Evolutionary conservation across 2,329 filamentous ascomycete genomes (phyloP).

Genomic region (Exutisphaerella laricina): DNA sequence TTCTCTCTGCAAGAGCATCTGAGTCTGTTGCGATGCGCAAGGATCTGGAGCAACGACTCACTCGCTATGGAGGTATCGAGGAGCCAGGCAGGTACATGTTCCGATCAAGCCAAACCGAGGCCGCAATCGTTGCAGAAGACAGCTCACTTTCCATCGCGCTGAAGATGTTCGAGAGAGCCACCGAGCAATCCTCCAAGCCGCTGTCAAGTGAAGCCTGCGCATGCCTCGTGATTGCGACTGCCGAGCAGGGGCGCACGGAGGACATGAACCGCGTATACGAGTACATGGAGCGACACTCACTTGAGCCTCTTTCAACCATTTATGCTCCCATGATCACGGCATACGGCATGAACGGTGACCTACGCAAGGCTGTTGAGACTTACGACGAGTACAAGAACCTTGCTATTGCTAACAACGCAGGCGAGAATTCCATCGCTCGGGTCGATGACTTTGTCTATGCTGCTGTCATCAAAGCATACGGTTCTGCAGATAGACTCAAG

Average conservation of each 20-base stretch:
- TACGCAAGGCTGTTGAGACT: conserved; percentile 83
- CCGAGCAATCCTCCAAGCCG: conserved; percentile 52
- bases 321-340: conserved; percentile 95
- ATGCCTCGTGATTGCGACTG: conserved; percentile 79
- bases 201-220: conserved; percentile 82
- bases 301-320: conserved; percentile 70
- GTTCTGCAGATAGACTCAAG: conserved; percentile 70
- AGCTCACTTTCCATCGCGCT: conserved; percentile 80
- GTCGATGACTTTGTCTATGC: conserved; percentile 83
- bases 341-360: conserved; percentile 73
- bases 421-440: conserved; percentile 61
- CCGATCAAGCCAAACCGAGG: conserved; percentile 78
- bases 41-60: conserved; percentile 71
- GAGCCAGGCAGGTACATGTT: conserved; percentile 82
- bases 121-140: conserved; percentile 79
- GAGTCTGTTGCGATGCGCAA: conserved; percentile 70
- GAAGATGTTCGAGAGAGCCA: conserved; percentile 75
- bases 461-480: conserved; percentile 83
- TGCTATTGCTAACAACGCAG: conserved; percentile 77
- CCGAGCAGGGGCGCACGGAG: conserved; percentile 69
- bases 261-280: conserved; percentile 89
- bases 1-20: conserved; percentile 74
- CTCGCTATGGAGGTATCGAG: conserved; percentile 79
- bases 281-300: conserved; percentile 77
- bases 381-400: conserved; percentile 92